Percentiles rank a stretch among this genome's conserved stretches.
phyloP scores from a whole-genome alignment of 306 rosid genomes.

The Quercus suber region DNA sequence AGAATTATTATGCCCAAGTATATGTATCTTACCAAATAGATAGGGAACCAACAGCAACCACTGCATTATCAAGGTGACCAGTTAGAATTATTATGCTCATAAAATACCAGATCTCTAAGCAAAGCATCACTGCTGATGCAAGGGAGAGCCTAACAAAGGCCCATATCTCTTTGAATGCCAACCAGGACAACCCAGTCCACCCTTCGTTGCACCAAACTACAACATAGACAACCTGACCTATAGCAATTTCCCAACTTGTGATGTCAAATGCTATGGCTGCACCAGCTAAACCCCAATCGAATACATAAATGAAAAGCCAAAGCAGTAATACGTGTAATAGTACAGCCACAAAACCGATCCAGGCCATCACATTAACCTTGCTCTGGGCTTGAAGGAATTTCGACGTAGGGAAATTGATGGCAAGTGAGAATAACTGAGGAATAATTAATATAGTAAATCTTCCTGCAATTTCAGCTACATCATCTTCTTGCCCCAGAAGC shows the following conservation, averaged over 20 bases:
- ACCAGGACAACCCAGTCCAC: conserved; percentile 72
- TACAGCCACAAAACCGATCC: conserved; percentile 61
- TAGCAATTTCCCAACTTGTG: conserved; percentile 60
- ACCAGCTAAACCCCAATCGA: conserved; percentile 60
- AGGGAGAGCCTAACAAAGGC: conserved; percentile 77
- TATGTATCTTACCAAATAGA: conserved; percentile 66
- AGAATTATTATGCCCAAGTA: no score
- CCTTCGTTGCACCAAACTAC: conserved; percentile 80
- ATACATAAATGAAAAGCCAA: conserved; percentile 52
- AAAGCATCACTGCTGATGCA: conserved; percentile 92
- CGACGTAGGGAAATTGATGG: conserved; percentile 70
- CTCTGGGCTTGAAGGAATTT: conserved; percentile 91
- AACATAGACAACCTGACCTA: conserved; percentile 66
- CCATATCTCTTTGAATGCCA: conserved; percentile 80
- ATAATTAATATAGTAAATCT: conserved; percentile 43
- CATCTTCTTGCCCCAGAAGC: conserved; percentile 69
- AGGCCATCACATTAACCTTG: conserved; percentile 64
- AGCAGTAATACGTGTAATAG: conserved; percentile 51
- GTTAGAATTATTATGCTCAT: conserved; percentile 70
- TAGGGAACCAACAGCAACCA: conserved; percentile 73
- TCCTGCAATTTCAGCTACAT: conserved; percentile 73
- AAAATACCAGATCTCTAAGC: conserved; percentile 89
- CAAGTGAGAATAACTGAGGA: conserved; percentile 69
- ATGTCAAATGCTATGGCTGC: conserved; percentile 69
- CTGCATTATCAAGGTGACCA: conserved; percentile 73